Evolutionary conservation across 495 filamentous ascomycete genomes (phyloP), one percentile per base, ranked within the genome.

Genomic region (Hypoxylon subgilvum): DNA sequence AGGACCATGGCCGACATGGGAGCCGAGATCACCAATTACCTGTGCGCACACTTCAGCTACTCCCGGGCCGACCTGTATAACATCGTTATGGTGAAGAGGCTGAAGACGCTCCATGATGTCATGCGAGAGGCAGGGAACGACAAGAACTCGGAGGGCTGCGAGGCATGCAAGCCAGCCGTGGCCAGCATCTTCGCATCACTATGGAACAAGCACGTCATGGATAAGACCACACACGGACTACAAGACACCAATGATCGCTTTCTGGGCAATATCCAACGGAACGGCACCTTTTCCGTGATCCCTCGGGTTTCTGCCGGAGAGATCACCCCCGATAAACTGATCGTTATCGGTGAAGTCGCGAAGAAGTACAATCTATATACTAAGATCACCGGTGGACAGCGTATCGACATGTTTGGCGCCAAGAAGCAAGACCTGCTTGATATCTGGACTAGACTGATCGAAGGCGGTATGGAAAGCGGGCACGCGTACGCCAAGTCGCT

Each of bases 201-300:
- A 1, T 96, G 85, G 81, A 97, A 97, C 67, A 82, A 84, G 39
- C 89, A 96, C 63, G 78, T 97, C 51, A 89, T 96, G 84, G 86
- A 88, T 67, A 79, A 82, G 50, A 77, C 84, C 0, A 72, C 84
- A 19, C 87, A 92, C 65, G 91, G 91, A 13, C 78, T 96, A 1
- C 93, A 96, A 72, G 93, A 97, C 45, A 97, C 93, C 17, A 96
- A 97, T 65, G 93, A 97, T 71, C 79, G 84, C 34, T 97, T 89
- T 70, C 79, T 97, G n/a, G 93, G 86, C 10, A 97, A 97, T 55
- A 95, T 96, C 53, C 92, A 97, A 71, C 81, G 93, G 34, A 93
- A 96, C 75, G 93, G 93, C 22, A 96, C 92, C 1, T 97, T 90
- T 71, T 91, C 87, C 1, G 92, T 97, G 17, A 83, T 97, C 18